Evolutionary conservation across 805 yeast species (phyloP).

Genomic region (Ogataea parapolymorpha): DNA sequence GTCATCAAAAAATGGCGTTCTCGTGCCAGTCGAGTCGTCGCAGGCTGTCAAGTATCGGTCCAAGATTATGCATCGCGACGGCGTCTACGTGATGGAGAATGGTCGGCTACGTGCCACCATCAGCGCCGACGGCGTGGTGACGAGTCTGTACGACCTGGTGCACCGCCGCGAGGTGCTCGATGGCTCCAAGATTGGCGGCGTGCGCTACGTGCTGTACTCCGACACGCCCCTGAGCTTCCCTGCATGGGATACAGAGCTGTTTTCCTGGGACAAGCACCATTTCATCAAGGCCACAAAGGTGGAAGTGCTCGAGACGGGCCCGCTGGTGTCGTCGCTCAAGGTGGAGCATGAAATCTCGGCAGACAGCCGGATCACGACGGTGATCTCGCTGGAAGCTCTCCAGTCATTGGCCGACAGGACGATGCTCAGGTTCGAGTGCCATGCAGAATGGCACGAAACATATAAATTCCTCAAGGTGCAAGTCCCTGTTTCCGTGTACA

Average conservation of each 20-base stretch:
- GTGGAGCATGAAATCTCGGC: conserved; percentile 59
- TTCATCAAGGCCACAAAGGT: conserved; percentile 44
- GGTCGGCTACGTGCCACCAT: conserved; percentile 56
- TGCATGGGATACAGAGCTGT: conserved; percentile 97
- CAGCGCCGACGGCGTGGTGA: conserved; percentile 50
- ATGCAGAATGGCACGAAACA: conserved; percentile 83
- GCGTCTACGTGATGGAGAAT: conserved; percentile 53
- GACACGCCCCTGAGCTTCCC: conserved; percentile 91
- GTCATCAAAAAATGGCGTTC: not conserved
- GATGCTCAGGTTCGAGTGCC: conserved; percentile 49
- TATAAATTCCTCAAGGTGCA: conserved; percentile 91
- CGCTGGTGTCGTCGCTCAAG: conserved; percentile 59
- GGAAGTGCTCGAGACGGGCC: conserved; percentile 44
- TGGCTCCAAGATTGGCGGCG: conserved; percentile 59
- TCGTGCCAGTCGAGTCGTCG: conserved; percentile 2
- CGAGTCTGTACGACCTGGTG: conserved; percentile 58
- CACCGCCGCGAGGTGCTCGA: conserved; percentile 67
- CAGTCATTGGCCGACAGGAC: conserved; percentile 34
- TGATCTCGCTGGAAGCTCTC: conserved; percentile 65
- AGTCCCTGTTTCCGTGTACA: conserved; percentile 81
- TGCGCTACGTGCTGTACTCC: conserved; percentile 77
- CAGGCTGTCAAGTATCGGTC: conserved; percentile 45
- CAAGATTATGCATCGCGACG: conserved; percentile 39
- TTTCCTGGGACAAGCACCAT: conserved; percentile 68
- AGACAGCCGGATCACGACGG: conserved; percentile 57